Percentiles rank a stretch among this genome's conserved stretches.
These are phyloP conservation scores for Saccharomycopsis schoenii DNA, from an alignment of 805 yeast genomes.

Conservation along the genomic window DNA sequence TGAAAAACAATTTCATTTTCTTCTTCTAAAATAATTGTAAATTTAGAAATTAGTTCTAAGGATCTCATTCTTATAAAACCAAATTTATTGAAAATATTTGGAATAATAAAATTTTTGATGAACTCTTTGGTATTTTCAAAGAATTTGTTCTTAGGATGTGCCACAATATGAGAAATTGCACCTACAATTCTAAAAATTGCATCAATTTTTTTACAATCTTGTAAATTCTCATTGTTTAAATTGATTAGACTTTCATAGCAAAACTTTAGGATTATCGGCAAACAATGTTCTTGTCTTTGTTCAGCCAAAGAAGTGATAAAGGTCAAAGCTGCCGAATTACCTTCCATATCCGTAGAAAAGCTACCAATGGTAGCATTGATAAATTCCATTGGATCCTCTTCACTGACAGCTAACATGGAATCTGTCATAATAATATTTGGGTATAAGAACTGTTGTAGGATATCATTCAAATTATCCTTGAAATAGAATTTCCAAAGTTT, in stretches of 20 bases:
- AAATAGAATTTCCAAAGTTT: conserved; percentile 54
- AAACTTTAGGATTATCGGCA: conserved; percentile 53
- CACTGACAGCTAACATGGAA: conserved; percentile 62
- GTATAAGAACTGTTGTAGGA: conserved; percentile 63
- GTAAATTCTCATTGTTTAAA: conserved; percentile 31
- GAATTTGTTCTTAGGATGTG: conserved; percentile 46
- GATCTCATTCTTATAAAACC: conserved; percentile 71
- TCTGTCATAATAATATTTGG: conserved; percentile 67
- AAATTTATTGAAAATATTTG: conserved; percentile 52
- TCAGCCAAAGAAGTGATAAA: conserved; percentile 63
- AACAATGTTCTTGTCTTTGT: conserved; percentile 50
- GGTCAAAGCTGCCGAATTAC: conserved; percentile 68
- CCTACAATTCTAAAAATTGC: conserved; percentile 76
- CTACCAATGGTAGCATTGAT: conserved; percentile 63
- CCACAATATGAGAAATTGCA: conserved; percentile 50
- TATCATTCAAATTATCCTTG: conserved; percentile 51
- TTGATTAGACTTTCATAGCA: conserved; percentile 39
- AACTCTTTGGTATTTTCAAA: conserved; percentile 56
- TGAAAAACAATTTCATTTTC: conserved; percentile 26
- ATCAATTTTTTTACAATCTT: conserved; percentile 58
- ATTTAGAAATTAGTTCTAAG: conserved; percentile 53
- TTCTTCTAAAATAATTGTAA: conserved; percentile 50
- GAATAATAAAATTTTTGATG: conserved; percentile 53
- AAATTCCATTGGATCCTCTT: conserved; percentile 82
- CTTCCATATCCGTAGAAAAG: conserved; percentile 45